These are phyloP conservation scores for Diplodia seriata DNA, from an alignment of 2,329 filamentous ascomycete genomes.

Conservation along the genomic window DNA sequence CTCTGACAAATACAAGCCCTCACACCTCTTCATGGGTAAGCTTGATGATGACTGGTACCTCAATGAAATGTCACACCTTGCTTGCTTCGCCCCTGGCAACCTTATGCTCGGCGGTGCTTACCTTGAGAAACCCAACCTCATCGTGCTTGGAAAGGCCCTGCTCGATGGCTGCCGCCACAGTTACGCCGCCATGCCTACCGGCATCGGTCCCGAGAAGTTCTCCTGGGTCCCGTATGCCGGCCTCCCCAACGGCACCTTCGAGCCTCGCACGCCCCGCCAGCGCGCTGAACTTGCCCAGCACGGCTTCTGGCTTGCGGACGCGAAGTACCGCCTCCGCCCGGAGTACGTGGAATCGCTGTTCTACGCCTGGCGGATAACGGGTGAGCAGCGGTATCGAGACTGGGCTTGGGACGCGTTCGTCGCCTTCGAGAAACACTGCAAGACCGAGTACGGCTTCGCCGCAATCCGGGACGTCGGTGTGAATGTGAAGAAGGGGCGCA, in stretches of 20 bases:
- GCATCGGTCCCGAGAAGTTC: conserved; percentile 49
- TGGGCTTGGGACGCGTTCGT: conserved; percentile 53
- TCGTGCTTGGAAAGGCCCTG: conserved; percentile 48
- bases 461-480: conserved; percentile 46
- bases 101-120: conserved; percentile 49
- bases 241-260: conserved; percentile 42
- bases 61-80: conserved; percentile 50
- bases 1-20: conserved; percentile 42
- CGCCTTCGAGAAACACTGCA: conserved; percentile 48
- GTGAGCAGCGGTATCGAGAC: conserved; percentile 48
- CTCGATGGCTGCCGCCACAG: conserved; percentile 51
- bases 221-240: conserved; percentile 50
- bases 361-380: conserved; percentile 52
- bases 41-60: conserved; percentile 43
- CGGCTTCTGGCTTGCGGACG: conserved; percentile 47
- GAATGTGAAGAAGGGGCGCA: conserved; percentile 33
- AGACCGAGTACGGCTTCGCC: conserved; percentile 49
- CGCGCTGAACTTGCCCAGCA: conserved; percentile 40
- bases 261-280: conserved; percentile 41
- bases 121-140: conserved; percentile 44
- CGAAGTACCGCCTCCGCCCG: conserved; percentile 46
- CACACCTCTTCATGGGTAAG: conserved; percentile 51
- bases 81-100: conserved; percentile 50
- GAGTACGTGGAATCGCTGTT: conserved; percentile 52
- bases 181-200: conserved; percentile 47